A percentile compares a stretch with the other conserved stretches of the same genome.
These are phyloP conservation scores for Phytophthora colocasiae DNA, from an alignment of 352 stramenopile genomes.

Conservation along the genomic window DNA sequence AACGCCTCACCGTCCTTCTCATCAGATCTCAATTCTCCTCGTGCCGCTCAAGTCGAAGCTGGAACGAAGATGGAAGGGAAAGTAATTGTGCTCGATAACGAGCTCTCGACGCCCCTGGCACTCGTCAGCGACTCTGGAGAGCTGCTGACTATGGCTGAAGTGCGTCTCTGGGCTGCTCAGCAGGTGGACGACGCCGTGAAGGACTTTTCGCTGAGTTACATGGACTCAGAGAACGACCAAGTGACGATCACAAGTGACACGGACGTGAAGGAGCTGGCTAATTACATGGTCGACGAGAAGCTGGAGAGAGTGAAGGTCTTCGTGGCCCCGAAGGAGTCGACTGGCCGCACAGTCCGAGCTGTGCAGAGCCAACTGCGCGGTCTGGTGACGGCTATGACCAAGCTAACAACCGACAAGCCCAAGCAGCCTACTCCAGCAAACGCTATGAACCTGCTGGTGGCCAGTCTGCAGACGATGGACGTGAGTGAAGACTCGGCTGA, in stretches of 20 bases:
- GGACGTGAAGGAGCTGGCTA: conserved; percentile 56
- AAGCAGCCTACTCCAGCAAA: conserved; percentile 49
- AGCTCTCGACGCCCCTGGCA: conserved; percentile 30
- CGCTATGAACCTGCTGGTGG: conserved; percentile 48
- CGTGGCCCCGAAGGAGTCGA: conserved; percentile 23
- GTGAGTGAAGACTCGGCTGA: conserved; percentile 49
- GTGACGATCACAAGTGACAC: conserved; percentile 63
- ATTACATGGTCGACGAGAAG: conserved; percentile 63
- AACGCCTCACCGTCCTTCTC: conserved; percentile 26
- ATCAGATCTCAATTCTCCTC: conserved; percentile 42
- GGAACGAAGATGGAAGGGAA: conserved; percentile 33
- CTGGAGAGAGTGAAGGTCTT: conserved; percentile 44
- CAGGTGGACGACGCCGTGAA: conserved; percentile 30
- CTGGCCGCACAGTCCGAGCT: conserved; percentile 18
- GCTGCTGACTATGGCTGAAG: conserved; percentile 32
- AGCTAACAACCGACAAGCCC: conserved; percentile 50
- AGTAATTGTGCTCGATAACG: conserved; percentile 33
- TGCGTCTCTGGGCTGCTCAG: conserved; percentile 30
- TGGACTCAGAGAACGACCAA: conserved; percentile 63
- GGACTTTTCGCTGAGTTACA: conserved; percentile 51
- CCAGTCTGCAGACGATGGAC: conserved; percentile 52
- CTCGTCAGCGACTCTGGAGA: conserved; percentile 28
- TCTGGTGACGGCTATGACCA: conserved; percentile 61
- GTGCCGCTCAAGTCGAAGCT: conserved; percentile 27
- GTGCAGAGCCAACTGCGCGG: conserved; percentile 53